Base-by-base conservation (phyloP, 495 filamentous ascomycete species). In the Tuber calosporum region DNA sequence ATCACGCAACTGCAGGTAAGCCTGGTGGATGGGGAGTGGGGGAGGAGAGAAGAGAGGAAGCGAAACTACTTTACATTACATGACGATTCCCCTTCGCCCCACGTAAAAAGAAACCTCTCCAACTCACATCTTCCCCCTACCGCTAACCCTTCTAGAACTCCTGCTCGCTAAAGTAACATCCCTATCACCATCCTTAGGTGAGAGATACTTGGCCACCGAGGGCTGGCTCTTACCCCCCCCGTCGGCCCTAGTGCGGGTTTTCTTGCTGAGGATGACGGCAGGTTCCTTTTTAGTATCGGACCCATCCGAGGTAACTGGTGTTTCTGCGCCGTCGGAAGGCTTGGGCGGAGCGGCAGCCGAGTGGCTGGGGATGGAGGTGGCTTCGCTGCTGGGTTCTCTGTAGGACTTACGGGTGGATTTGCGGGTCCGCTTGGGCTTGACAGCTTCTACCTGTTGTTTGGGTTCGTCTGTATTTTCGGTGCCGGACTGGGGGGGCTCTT, bases 351-450 rank as follows among this genome's bases (percentile, higher is more conserved):
- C 22, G 1, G 48, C n/a, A n/a, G 48, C 30, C 8, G 48, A n/a
- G 48, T 11, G 22, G n/a, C n/a, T 71, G 43, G 30, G 30, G 72
- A 34, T 69, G 66, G 72, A 26, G 67, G 72, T 36, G 72, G 40
- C 66, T 58, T 73, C 34, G 11, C 5, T 17, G 69, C 13, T 30
- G 15, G 40, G 1, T 72, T 34, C 53, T 34, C 45, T 5, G 36
- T 43, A 43, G 71, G 67, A 58, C 19, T 68, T 72, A 38, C 39
- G 38, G 37, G 36, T 30, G 36, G 36, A 39, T 11, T 9, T 68
- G 36, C 39, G 69, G n/a, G 37, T 72, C 26, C 20, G 36, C 22
- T 68, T 62, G 1, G 26, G 43, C 22, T 6, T 17, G 26, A 6
- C 41, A 3, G 26, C 43, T 38, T 71, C 41, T 67, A n/a, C 53